Evolutionary conservation across 176 grass and related monocot genomes (phyloP), one percentile per base, ranked within the genome.

Genomic region (Oryza punctata): DNA sequence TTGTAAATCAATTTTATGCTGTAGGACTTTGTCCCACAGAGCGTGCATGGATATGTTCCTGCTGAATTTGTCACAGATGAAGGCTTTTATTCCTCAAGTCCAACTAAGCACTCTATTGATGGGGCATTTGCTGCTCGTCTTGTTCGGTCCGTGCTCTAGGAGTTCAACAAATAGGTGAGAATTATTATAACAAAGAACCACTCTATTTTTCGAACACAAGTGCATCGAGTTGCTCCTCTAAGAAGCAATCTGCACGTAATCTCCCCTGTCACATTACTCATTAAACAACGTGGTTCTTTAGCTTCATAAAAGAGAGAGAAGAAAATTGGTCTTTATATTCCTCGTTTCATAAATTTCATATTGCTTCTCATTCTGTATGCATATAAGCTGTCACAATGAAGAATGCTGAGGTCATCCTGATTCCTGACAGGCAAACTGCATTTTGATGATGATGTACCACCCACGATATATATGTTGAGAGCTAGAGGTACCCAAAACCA

Each of bases 51-150:
- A 84, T 91, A 86, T 73, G 86, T 97, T 82, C 92, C 95, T 82
- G 63, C 70, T 76, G 88, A 97, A 83, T 97, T 94, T 78, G 45
- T 97, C 37, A 90, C 95, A 63, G 81, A 86, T 23, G 63, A 91
- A 77, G 92, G 95, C 78, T 97, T 94, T 84, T 97, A 92, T 91
- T 94, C 87, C 64, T 94, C 95, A 80, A 91, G 84, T 88, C 92
- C 92, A 82, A 91, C 89, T 65, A 94, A 92, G 27, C 95, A 94
- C 86, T 75, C 86, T 65, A 92, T 97, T 50, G 95, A 97, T 71
- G 92, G 95, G 67, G 88, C 95, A 88, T 97, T 97, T 88, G 92
- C 92, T 78, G 90, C 95, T 73, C 92, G 92, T 43, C 86, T 97
- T 75, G 67, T 94, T 27, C 84, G 84, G 30, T 91, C 88, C 61